A percentile compares a stretch with the other conserved stretches of the same genome.
Conservation (phyloP, 495 filamentous ascomycete genomes). For the Daldinia loculata region DNA sequence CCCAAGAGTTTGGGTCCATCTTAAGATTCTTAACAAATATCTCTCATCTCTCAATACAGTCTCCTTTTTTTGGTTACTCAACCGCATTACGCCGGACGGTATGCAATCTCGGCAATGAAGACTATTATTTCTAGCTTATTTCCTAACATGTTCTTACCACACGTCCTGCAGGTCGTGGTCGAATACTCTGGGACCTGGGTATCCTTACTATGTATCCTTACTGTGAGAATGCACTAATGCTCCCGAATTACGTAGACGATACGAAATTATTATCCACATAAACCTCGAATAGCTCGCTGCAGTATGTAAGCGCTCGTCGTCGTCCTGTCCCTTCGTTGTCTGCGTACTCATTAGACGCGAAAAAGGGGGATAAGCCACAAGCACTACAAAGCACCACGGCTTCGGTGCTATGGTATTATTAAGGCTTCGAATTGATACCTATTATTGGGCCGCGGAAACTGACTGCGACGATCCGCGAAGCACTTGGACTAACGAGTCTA, state of each 20-base stretch:
- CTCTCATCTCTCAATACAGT: conserved; percentile 17
- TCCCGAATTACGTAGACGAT: background rate
- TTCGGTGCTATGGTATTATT: conserved; percentile 8
- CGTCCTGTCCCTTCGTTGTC: background rate
- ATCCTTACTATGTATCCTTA: background rate
- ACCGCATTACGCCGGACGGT: conserved; percentile 35
- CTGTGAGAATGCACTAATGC: conserved; percentile 11
- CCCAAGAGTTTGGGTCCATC: conserved; percentile 35
- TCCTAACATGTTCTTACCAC: conserved; percentile 17
- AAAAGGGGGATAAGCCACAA: conserved; percentile 4
- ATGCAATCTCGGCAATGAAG: conserved; percentile 33
- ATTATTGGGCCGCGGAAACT: conserved; percentile 35
- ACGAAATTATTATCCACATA: conserved; percentile 4
- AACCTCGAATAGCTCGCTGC: background rate
- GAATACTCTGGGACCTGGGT: background rate
- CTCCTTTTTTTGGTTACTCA: conserved; percentile 21
- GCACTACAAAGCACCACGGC: background rate
- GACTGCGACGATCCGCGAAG: conserved; percentile 26
- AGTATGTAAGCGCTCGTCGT: background rate
- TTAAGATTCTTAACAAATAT: conserved; percentile 18
- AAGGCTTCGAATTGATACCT: conserved; percentile 17
- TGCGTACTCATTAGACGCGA: background rate
- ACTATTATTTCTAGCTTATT: conserved; percentile 20
- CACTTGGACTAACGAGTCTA: conserved; percentile 13
- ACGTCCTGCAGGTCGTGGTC: background rate